phyloP scores from a whole-genome alignment of 306 rosid genomes.

The apple (Malus domestica) region DNA sequence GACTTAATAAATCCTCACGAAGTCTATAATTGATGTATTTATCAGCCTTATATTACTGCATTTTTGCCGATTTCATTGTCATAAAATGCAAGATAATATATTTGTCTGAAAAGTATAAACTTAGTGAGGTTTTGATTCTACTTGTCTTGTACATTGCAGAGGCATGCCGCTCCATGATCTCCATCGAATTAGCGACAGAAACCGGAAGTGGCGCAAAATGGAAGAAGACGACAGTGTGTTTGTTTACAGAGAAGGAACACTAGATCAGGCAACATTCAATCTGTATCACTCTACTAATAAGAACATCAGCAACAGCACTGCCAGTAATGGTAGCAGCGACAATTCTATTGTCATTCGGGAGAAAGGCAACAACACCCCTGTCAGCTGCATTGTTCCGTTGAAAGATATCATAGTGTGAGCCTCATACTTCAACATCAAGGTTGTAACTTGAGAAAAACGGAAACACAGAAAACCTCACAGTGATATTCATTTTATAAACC shows the following conservation, averaged over 20 bases:
- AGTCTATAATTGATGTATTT: background rate
- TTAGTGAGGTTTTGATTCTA: background rate
- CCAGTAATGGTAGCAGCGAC: background rate
- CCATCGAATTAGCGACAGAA: conserved; percentile 24
- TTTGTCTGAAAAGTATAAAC: background rate
- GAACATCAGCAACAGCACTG: conserved; percentile 1
- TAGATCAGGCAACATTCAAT: conserved; percentile 30
- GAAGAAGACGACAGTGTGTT: conserved; percentile 35
- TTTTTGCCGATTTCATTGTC: background rate
- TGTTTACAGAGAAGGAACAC: conserved; percentile 50
- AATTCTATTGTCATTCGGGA: conserved; percentile 9
- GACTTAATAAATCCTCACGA: background rate
- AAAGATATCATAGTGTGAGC: conserved; percentile 29
- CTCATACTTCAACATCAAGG: background rate
- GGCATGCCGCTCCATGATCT: conserved; percentile 40
- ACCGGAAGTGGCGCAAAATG: conserved; percentile 41
- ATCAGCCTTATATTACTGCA: background rate
- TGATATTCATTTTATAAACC: background rate
- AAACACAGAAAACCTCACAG: background rate
- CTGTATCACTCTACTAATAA: conserved; percentile 19
- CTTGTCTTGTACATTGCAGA: conserved; percentile 3
- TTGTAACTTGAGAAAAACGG: conserved; percentile 2
- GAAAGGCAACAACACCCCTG: conserved; percentile 3
- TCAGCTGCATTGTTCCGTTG: conserved; percentile 30
- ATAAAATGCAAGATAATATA: background rate